phyloP scores from a whole-genome alignment of 257 asterid species.

The Petunia axillaris region DNA sequence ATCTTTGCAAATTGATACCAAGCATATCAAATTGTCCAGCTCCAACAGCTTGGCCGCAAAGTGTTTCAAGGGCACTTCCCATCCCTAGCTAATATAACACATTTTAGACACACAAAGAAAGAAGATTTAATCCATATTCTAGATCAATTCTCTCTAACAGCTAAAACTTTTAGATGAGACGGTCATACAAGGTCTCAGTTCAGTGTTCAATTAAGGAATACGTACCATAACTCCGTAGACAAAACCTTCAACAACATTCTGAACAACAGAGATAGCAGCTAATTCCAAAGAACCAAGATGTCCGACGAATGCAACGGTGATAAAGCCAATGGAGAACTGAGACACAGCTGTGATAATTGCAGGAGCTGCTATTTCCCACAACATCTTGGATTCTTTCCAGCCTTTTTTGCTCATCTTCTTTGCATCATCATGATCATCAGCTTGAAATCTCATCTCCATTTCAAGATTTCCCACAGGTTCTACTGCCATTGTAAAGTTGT shows the following conservation, averaged over 20 bases:
- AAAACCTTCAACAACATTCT: conserved; percentile 82
- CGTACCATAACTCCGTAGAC: conserved; percentile 78
- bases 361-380: conserved; percentile 79
- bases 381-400: conserved; percentile 53
- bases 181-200: background rate
- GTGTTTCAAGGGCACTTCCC: conserved; percentile 95
- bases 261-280: conserved; percentile 81
- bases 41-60: conserved; percentile 89
- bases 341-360: conserved; percentile 66
- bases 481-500: conserved; percentile 4
- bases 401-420: conserved; percentile 16
- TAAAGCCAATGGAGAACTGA: conserved; percentile 72
- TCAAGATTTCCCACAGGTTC: background rate
- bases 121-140: background rate
- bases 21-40: conserved; percentile 68
- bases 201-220: background rate
- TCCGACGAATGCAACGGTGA: conserved; percentile 75
- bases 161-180: background rate
- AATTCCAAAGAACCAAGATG: conserved; percentile 76
- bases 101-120: background rate
- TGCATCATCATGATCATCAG: conserved; percentile 22
- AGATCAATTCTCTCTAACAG: background rate
- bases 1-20: conserved; percentile 76
- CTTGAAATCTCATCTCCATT: background rate
- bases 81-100: conserved; percentile 70